These are phyloP conservation scores for Knufia fluminis DNA, from an alignment of 2,329 filamentous ascomycete genomes.

Conservation along the genomic window DNA sequence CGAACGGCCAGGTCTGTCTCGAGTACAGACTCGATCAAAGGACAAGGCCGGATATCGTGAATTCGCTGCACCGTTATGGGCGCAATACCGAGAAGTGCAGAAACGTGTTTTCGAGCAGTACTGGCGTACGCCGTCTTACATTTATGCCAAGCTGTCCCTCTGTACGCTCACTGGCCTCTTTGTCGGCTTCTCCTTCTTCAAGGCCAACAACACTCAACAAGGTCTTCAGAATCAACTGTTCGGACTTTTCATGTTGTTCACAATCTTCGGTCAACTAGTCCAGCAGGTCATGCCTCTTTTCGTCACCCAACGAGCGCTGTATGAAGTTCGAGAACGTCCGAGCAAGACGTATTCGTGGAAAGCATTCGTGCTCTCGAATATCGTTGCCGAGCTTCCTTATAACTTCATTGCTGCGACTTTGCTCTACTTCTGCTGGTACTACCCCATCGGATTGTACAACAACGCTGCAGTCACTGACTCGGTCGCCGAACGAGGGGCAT, in stretches of 20 bases:
- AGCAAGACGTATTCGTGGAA: slow-evolving; percentile 68
- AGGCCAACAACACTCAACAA: slow-evolving; percentile 63
- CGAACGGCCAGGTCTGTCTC: slow-evolving; percentile 34
- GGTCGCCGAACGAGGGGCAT: slow-evolving; percentile 46
- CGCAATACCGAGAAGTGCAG: slow-evolving; percentile 59
- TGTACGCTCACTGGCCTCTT: slow-evolving; percentile 59
- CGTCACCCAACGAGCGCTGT: slow-evolving; percentile 48
- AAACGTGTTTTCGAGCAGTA: slow-evolving; percentile 79
- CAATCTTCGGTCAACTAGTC: slow-evolving; percentile 58
- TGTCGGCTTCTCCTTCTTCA: slow-evolving; percentile 76
- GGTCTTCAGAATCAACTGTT: slow-evolving; percentile 89
- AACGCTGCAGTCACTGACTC: slow-evolving; percentile 33
- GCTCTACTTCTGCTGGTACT: slow-evolving; percentile 60
- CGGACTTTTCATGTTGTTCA: slow-evolving; percentile 75
- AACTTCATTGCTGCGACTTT: slow-evolving; percentile 53
- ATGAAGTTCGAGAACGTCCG: slow-evolving; percentile 52
- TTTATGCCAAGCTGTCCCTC: slow-evolving; percentile 70
- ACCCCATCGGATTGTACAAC: slow-evolving; percentile 45
- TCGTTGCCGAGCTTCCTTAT: slow-evolving; percentile 63
- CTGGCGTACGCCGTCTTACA: slow-evolving; percentile 82
- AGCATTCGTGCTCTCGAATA: slow-evolving; percentile 62
- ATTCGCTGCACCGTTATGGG: slow-evolving; percentile 66
- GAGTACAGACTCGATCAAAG: slow-evolving; percentile 32
- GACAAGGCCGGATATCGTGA: slow-evolving; percentile 57
- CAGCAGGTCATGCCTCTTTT: slow-evolving; percentile 51